Base-by-base conservation (phyloP, 805 yeast species). In the Starmera caribaea region DNA sequence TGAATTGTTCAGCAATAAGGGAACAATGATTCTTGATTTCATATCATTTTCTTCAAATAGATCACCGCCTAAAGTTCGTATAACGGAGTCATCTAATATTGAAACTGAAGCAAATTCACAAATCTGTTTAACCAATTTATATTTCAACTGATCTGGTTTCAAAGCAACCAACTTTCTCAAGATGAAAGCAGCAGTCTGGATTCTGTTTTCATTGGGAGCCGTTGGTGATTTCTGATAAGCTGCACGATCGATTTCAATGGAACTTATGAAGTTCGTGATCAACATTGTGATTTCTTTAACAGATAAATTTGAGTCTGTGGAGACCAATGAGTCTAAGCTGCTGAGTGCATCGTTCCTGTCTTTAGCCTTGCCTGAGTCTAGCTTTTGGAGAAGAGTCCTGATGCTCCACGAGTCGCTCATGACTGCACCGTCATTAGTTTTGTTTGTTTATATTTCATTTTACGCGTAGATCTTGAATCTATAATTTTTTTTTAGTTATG, bases 281-380 rank as follows among this genome's bases (percentile, higher is more conserved):
- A 59, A 42, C 3, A 53, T 31, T 5, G 41, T 41, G 5, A 60
- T 21, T 31, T 52, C 61, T 50, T 43, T 32, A 29, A 38, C 35
- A 38, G 49, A 16, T 57, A 59, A 21, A 40, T 35, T 40, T 47
- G 49, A 43, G 44, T 51, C 40, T 45, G 47, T 26, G n/a, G 41
- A 34, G 1, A 46, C 40, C 5, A 46, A 54, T 38, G 53, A 59
- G 10, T 65, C 65, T 24, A 74, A 47, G 24, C 54, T 60, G 16
- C 54, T 53, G 8, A 79, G 49, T 0, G 73, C 81, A 36, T 70
- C 75, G 45, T 63, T 73, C 31, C 85, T 59, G 12, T 76, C 83
- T 44, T 69, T 71, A 28, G 74, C 59, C 48, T 71, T 78, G 3
- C 67, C 43, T 1, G 85, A 79, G 17, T 59, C 60, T 32, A 79